Evolutionary conservation across 805 yeast species (phyloP).

Genomic region (Komagataella kurtzmanii): DNA sequence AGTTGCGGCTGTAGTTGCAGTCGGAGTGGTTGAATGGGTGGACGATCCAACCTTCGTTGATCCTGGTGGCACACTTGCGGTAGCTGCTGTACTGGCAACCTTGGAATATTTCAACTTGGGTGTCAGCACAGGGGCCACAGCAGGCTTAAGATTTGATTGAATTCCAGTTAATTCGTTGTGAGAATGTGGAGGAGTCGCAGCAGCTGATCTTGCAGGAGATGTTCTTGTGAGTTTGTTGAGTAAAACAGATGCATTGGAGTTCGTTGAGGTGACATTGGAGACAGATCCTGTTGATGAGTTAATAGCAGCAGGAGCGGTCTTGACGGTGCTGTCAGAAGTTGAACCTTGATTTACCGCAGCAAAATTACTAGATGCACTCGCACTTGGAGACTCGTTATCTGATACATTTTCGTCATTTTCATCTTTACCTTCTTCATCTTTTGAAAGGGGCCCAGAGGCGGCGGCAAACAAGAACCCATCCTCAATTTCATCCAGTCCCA

Average conservation of each 20-base stretch:
- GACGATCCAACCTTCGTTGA: constrained; percentile 4
- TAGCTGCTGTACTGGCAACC: constrained; percentile 14
- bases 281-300: constrained; percentile 1
- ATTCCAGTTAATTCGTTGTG: background rate
- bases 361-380: background rate
- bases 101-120: constrained; percentile 25
- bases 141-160: constrained; percentile 9
- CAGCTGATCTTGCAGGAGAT: background rate
- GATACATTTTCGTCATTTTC: constrained; percentile 8
- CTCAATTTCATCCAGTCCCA: constrained; percentile 48
- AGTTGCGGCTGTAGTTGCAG: constrained; percentile 6
- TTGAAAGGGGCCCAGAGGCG: constrained; percentile 3
- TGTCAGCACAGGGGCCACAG: constrained; percentile 11
- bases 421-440: constrained; percentile 1
- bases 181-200: background rate
- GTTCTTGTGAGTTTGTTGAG: background rate
- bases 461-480: constrained; percentile 14
- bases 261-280: constrained; percentile 5
- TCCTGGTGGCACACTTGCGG: constrained; percentile 1
- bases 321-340: background rate
- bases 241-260: constrained; percentile 6
- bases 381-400: constrained; percentile 3
- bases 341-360: background rate
- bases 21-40: constrained; percentile 9
- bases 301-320: background rate